Conservation (phyloP, 2,329 filamentous ascomycete species). For the Botrytis hyacinthi region DNA sequence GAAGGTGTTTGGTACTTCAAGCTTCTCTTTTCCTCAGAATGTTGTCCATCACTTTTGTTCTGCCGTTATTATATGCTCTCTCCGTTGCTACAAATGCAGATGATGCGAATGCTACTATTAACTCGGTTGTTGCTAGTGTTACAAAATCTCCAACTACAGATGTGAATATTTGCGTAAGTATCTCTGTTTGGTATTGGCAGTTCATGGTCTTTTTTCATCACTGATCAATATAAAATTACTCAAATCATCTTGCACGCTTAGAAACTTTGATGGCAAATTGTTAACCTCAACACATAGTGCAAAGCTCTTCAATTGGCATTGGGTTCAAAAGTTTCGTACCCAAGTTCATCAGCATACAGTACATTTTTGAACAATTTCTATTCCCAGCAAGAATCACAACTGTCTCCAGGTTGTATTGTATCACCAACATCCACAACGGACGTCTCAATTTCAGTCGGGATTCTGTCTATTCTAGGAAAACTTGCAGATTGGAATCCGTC, state of each 20-base stretch:
- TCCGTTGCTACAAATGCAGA: neutral
- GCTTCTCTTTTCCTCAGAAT: neutral
- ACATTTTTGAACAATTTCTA: neutral
- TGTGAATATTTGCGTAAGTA: slow-evolving; percentile 3
- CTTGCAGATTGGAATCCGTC: neutral
- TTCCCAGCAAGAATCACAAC: neutral
- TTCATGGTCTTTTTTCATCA: no score
- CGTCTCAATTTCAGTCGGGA: neutral
- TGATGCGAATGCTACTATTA: neutral
- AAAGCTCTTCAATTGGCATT: neutral
- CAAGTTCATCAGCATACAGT: neutral
- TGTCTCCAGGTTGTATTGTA: neutral
- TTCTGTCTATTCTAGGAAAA: neutral
- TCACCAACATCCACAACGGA: neutral
- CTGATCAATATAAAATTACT: neutral
- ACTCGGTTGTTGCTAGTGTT: neutral
- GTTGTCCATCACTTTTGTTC: neutral
- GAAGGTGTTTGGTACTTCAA: neutral
- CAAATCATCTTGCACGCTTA: neutral
- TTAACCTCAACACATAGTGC: neutral
- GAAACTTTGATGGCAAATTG: neutral
- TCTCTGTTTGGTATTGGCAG: neutral
- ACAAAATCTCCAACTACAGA: neutral
- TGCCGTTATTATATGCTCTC: neutral
- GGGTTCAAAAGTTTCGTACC: neutral